Evolutionary conservation across 441 rosid species (phyloP), one percentile per base, ranked within the genome.

Genomic region (Pelargonium fulgidum): DNA sequence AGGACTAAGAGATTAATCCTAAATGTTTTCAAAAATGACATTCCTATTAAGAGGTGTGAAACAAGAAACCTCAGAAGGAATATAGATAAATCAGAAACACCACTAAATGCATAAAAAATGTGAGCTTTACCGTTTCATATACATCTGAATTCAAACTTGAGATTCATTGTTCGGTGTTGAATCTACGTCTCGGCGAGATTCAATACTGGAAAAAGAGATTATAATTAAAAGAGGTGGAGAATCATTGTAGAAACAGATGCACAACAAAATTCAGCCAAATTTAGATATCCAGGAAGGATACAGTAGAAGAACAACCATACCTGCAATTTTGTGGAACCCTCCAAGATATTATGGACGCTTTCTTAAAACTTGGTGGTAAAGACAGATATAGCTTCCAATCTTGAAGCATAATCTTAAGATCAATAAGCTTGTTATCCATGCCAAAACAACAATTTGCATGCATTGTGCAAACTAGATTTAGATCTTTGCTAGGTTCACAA

Each of bases 391-490:
- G 69, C 72, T 81, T 84, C 97, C 97, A 93, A 74, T 91, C 94
- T 75, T 85, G 84, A 81, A 93, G 89, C 89, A 91, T 84, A 58
- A 87, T 75, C 73, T 75, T 84, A 47, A 93, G 93, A 74, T 91
- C 94, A 59, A 78, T 79, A 75, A 93, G 79, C 82, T 93, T 93
- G 75, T 76, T 85, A 26, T 83, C 79, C 81, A 91, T 56, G 61
- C 98, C 98, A 45, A 67, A 47, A 77, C 97, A 93, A 76, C 93
- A 91, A 79, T 91, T 91, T 13, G 89, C 90, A 41, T 93, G 97
- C 97, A 93, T 91, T 1, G 97, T 91, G 73, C 89, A 81, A 68
- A 87, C 97, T 70, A 81, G 66, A 73, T 86, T 89, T 29, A 91
- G 74, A 79, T 93, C 92, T 78, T 72, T 85, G 80, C 94, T 91